Conservation (phyloP, 2,329 filamentous ascomycete species). For the Escovopsis sp. region DNA sequence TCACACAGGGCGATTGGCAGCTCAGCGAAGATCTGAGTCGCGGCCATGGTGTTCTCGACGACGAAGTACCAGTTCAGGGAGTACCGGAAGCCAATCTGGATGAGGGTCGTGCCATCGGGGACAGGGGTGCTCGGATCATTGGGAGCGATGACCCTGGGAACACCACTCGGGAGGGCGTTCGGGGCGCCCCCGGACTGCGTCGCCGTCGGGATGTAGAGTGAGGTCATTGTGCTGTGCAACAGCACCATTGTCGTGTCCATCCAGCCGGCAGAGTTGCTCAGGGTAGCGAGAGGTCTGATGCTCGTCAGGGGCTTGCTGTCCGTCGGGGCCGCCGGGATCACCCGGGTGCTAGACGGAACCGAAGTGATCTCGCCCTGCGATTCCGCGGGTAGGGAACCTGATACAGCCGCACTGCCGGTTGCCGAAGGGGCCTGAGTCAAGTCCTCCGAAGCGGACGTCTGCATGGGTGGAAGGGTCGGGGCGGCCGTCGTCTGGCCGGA, state of each 20-base stretch:
- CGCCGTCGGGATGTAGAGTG: constrained; percentile 16
- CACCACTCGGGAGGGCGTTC: constrained; percentile 44
- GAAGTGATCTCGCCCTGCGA: constrained; percentile 1
- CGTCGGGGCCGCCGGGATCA: constrained; percentile 2
- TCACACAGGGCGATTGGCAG: constrained; percentile 58
- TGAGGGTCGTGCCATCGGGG: constrained; percentile 52
- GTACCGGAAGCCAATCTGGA: constrained; percentile 75
- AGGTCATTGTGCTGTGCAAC: constrained; percentile 27
- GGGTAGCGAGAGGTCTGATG: constrained; percentile 27
- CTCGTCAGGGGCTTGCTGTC: constrained; percentile 20
- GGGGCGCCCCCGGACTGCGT: constrained; percentile 26
- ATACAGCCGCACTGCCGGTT: background rate
- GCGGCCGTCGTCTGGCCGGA: too few relatives aligned
- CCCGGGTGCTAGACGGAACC: background rate
- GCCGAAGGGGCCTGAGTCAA: background rate
- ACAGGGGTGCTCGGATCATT: constrained; percentile 35
- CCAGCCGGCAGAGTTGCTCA: constrained; percentile 30
- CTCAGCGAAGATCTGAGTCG: constrained; percentile 71
- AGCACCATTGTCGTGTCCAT: constrained; percentile 48
- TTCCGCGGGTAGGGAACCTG: too few relatives aligned
- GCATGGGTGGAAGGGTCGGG: too few relatives aligned
- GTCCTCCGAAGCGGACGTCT: background rate
- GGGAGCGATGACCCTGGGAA: constrained; percentile 66
- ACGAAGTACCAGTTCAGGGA: constrained; percentile 78
- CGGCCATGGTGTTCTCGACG: constrained; percentile 52